Evolutionary conservation across 179 eudicot genomes (phyloP).

Genomic region (Heliamphora ciliata): DNA sequence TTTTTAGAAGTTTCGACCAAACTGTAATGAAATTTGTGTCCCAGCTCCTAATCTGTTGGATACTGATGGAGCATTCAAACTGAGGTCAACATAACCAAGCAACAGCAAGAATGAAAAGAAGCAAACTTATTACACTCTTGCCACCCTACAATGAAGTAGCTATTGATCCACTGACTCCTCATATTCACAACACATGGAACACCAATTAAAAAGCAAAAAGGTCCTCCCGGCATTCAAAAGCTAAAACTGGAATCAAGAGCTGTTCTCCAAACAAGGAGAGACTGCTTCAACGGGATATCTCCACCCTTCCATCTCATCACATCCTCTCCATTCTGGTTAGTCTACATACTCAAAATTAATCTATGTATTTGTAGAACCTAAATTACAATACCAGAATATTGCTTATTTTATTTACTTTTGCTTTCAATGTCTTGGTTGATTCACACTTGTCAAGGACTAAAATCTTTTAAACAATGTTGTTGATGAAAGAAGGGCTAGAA

Average conservation of each 20-base stretch:
- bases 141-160: background rate
- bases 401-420: background rate
- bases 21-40: too few relatives aligned
- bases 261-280: background rate
- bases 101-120: background rate
- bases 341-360: background rate
- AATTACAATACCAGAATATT: background rate
- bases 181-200: background rate
- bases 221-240: background rate
- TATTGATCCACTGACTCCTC: background rate
- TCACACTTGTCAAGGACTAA: background rate
- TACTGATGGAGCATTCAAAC: background rate
- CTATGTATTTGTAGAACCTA: background rate
- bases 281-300: background rate
- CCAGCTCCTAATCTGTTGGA: background rate
- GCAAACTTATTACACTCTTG: background rate
- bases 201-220: background rate
- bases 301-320: background rate
- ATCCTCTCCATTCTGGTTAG: background rate
- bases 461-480: too few relatives aligned
- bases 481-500: too few relatives aligned
- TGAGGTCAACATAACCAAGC: background rate
- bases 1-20: too few relatives aligned
- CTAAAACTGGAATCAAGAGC: background rate
- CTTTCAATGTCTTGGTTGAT: background rate